Base-by-base conservation (phyloP, 257 asterid species). In the Galeopsis tetrahit region DNA sequence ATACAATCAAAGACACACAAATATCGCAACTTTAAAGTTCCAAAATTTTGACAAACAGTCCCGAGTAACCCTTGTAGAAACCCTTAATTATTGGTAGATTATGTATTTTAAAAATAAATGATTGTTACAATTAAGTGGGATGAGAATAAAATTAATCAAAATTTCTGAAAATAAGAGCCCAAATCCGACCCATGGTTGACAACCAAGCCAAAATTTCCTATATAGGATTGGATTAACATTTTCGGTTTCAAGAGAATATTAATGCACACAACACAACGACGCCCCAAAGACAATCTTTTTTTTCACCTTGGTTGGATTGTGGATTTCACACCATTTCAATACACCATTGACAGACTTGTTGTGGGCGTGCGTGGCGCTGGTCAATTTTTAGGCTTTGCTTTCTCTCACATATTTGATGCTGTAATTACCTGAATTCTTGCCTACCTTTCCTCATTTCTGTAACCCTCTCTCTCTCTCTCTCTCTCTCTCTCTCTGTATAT, bases 361-460 rank as follows among this genome's bases (percentile, higher is more conserved):
- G 59, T 53, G 32, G 33, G 59, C 59, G 59, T 6, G 59, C 59
- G 69, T 14, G 44, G 66, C 63, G 57, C 52, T 72, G 76, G 71
- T 55, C 65, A 11, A 33, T 2, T 34, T 58, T 13, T 65, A 63
- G 68, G 83, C 82, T 53, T 43, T 61, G 71, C 67, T 51, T 68
- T 73, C 68, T 43, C 75, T 68, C 75, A n/a, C 78, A 73, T 66
- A 14, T 62, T 76, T 75, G 70, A 66, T 69, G 62, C 67, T 61
- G 39, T 72, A 61, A 72, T 73, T n/a, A 52, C 84, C 78, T 75
- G 78, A 82, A 75, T 79, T 82, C 77, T 77, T 67, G 77, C 80
- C 60, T 34, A 69, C 73, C 77, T 77, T 69, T 76, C 74, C 64
- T 79, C 76, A 43, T 49, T 46, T 71, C 34, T 75, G 70, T 72